These are phyloP conservation scores for Alternaria viburni DNA, from an alignment of 2,329 filamentous ascomycete genomes.

Conservation along the genomic window DNA sequence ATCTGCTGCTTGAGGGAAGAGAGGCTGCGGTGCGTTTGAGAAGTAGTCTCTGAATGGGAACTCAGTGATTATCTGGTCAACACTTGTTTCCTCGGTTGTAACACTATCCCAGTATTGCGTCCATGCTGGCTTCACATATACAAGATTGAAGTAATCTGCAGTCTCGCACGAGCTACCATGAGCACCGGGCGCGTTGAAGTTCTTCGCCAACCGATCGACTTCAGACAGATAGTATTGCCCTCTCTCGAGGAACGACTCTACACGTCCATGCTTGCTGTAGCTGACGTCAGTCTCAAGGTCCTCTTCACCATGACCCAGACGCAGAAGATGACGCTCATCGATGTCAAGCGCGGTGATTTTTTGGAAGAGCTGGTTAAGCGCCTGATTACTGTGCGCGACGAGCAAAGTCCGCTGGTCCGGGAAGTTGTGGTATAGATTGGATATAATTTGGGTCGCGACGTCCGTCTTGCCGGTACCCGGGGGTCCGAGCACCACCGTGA, in stretches of 20 bases:
- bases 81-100: constrained; percentile 62
- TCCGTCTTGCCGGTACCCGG: constrained; percentile 99
- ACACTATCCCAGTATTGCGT: constrained; percentile 76
- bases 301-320: constrained; percentile 93
- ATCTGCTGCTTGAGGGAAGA: constrained; percentile 73
- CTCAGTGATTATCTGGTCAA: constrained; percentile 68
- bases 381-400: constrained; percentile 96
- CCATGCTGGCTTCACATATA: constrained; percentile 91
- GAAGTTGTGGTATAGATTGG: constrained; percentile 98
- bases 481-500: constrained; percentile 92
- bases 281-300: constrained; percentile 84
- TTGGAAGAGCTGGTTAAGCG: constrained; percentile 94
- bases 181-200: constrained; percentile 86
- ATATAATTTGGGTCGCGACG: constrained; percentile 97
- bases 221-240: constrained; percentile 78
- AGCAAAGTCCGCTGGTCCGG: constrained; percentile 89
- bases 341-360: constrained; percentile 98
- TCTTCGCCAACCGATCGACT: constrained; percentile 83
- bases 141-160: constrained; percentile 92
- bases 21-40: constrained; percentile 80
- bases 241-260: constrained; percentile 94
- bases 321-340: constrained; percentile 89
- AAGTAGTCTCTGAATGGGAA: constrained; percentile 95
- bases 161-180: constrained; percentile 97
- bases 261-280: constrained; percentile 92